These are phyloP conservation scores for Rhodotorula paludigena DNA, from an alignment of 768 basidiomycete species.

Conservation along the genomic window DNA sequence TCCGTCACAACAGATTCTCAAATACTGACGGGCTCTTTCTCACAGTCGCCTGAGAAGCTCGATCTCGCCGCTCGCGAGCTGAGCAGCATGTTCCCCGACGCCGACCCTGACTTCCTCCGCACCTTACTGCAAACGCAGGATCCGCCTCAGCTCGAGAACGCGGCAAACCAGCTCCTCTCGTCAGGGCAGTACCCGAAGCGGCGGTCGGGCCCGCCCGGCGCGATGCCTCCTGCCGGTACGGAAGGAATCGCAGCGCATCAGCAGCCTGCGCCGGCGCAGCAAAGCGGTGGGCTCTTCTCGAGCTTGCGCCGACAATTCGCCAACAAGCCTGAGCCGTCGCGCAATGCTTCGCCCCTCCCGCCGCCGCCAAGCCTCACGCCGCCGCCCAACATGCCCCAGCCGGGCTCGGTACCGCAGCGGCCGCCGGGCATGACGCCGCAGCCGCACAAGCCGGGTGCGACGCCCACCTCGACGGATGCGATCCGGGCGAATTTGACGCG, in stretches of 20 bases:
- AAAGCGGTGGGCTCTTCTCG: slow-evolving; percentile 24
- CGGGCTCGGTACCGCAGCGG: neutral
- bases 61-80: slow-evolving; percentile 4
- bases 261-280: neutral
- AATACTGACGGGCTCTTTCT: neutral
- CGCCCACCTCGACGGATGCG: slow-evolving; percentile 33
- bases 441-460: neutral
- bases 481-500: slow-evolving; percentile 40
- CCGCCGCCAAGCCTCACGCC: slow-evolving; percentile 9
- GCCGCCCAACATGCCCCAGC: neutral
- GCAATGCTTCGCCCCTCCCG: neutral
- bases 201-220: neutral
- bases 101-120: slow-evolving; percentile 32
- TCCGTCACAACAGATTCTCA: too few relatives aligned
- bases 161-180: slow-evolving; percentile 33
- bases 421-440: slow-evolving; percentile 7
- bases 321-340: neutral
- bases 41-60: slow-evolving; percentile 5
- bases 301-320: slow-evolving; percentile 19
- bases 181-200: slow-evolving; percentile 23
- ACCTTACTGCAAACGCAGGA: slow-evolving; percentile 30
- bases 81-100: slow-evolving; percentile 41
- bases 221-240: neutral
- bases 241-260: neutral
- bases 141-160: slow-evolving; percentile 36